Percentiles rank a stretch among this genome's conserved stretches.
Conservation (phyloP, 2,329 filamentous ascomycete species). For the Fusarium nisikadoi region DNA sequence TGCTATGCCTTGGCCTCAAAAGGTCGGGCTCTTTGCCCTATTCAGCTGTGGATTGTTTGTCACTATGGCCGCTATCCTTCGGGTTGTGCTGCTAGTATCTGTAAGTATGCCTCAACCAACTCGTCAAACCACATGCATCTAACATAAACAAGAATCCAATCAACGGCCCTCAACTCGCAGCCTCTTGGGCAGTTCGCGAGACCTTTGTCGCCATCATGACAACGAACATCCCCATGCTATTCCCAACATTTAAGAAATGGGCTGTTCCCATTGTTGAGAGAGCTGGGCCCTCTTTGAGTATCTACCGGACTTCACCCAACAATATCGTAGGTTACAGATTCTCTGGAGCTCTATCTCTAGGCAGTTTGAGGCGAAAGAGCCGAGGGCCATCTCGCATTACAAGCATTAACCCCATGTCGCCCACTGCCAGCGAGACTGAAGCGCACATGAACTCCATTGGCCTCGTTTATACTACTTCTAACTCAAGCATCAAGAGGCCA, state of each 20-base stretch:
- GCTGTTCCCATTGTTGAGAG: constrained; percentile 38
- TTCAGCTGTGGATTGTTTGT: constrained; percentile 56
- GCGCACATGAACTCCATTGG: constrained; percentile 33
- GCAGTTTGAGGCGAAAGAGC: constrained; percentile 34
- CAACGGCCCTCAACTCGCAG: constrained; percentile 54
- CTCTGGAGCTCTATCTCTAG: constrained; percentile 33
- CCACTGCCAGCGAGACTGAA: constrained; percentile 39
- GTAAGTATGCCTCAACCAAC: constrained; percentile 26
- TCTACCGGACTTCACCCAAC: constrained; percentile 27
- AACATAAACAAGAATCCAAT: constrained; percentile 50
- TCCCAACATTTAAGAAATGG: constrained; percentile 57
- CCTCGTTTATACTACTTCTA: constrained; percentile 31
- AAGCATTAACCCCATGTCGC: constrained; percentile 10
- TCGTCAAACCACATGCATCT: background rate
- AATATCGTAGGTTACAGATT: constrained; percentile 24
- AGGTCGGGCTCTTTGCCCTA: constrained; percentile 52
- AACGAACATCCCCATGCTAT: constrained; percentile 58
- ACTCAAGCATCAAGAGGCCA: background rate
- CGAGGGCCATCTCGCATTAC: constrained; percentile 31
- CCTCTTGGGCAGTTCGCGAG: constrained; percentile 56
- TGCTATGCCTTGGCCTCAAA: constrained; percentile 50
- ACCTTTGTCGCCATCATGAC: constrained; percentile 57
- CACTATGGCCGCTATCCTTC: constrained; percentile 53
- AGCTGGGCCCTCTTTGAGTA: constrained; percentile 37
- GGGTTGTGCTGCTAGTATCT: constrained; percentile 45